Percentiles rank a stretch among this genome's conserved stretches.
phyloP scores from a whole-genome alignment of 768 basidiomycete genomes.

The Leccinum uliginosum region DNA sequence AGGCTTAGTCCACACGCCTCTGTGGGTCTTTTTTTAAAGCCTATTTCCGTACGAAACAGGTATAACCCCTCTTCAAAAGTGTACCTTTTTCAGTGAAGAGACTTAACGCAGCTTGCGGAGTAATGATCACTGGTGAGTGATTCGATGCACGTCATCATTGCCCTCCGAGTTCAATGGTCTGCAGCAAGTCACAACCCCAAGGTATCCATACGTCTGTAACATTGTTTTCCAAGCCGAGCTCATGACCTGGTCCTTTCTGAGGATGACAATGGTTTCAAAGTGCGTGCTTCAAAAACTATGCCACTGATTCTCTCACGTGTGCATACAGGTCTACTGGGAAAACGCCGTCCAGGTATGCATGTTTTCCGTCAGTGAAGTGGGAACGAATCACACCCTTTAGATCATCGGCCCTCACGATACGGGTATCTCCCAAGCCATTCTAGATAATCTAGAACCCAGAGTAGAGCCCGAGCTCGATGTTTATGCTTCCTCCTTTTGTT shows the following conservation, averaged over 20 bases:
- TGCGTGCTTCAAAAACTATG: constrained; percentile 17
- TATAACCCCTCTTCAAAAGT: constrained; percentile 35
- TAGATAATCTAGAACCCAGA: constrained; percentile 52
- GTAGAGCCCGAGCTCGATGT: constrained; percentile 38
- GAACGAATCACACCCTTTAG: constrained; percentile 32
- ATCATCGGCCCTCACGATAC: constrained; percentile 82
- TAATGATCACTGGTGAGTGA: constrained; percentile 81
- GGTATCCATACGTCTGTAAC: constrained; percentile 34
- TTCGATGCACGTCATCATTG: neutral
- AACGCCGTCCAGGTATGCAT: constrained; percentile 71
- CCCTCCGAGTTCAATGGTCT: constrained; percentile 1
- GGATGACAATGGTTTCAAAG: constrained; percentile 90
- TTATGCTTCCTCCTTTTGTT: constrained; percentile 39
- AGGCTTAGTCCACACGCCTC: constrained; percentile 75
- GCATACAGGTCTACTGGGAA: constrained; percentile 77
- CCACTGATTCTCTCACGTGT: neutral
- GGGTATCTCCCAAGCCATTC: constrained; percentile 68
- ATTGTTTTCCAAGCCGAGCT: neutral
- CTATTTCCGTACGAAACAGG: neutral
- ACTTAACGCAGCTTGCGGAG: constrained; percentile 69
- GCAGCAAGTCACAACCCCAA: constrained; percentile 87
- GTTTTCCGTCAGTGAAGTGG: neutral
- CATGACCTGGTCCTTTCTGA: constrained; percentile 24
- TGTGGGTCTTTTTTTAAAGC: constrained; percentile 42
- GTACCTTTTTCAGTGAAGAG: constrained; percentile 75